Evolutionary conservation across 768 basidiomycete species (phyloP), one percentile per base, ranked within the genome.

Genomic region (Pholiota conissans): DNA sequence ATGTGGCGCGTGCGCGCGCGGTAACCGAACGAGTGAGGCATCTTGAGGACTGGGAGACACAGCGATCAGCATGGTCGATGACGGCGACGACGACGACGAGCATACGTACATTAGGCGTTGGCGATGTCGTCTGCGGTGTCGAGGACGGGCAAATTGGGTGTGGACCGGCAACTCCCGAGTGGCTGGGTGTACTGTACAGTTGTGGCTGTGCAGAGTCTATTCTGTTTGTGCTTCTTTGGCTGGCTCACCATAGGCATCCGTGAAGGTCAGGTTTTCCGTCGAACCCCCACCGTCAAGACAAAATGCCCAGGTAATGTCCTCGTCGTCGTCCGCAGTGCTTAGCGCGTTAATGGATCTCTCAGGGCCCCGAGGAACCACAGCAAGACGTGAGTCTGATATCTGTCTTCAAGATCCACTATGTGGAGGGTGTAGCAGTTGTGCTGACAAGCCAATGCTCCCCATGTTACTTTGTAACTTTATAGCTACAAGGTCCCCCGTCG

Each of bases 1-100:
- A 98, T 97, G 81, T 95, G 82, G 88, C 96, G 95, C 89, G 96
- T 98, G 69, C 96, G 95, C 91, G 96, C 96, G 74, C 96, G 90
- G 84, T 95, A 93, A 93, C 96, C 96, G 86, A 89, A 99, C 57
- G 96, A 98, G 93, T 98, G 94, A 82, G 96, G 96, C 96, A 99
- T 98, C 75, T 87, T 86, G 85, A 83, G 73, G 80, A 64, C 81
- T 88, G 68, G 9, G 32, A 30, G 24, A 20, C 47, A 48, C 20
- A n/a, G 18, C 57, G 59, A 39, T 50, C 45, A 45, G 24, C 20
- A 26, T 49, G 26, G 20, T 57, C 52, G 47, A 50, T 50, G 52
- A 39, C n/a, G 9, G 16, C 42, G 60, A 20, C 49, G 59, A 45
- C 51, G 55, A 46, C 29, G 28, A 53, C 51, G 42, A 45, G 42